Evolutionary conservation across 805 yeast genomes (phyloP).

Genomic region (Candida quercuum): DNA sequence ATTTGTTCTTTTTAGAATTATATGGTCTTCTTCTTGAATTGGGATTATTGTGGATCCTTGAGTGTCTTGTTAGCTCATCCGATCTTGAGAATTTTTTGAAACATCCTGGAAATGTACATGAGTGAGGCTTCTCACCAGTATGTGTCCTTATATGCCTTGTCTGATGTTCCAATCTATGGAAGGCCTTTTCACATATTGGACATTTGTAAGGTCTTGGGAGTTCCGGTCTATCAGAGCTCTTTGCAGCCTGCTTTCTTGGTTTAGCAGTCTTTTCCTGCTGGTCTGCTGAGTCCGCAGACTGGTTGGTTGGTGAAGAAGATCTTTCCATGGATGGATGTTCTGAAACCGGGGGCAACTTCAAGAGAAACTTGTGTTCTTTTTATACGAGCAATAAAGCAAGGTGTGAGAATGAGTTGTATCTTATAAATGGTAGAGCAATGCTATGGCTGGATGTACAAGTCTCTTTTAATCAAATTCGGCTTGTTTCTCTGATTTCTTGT

Average conservation of each 20-base stretch:
- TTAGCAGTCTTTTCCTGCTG: slow-evolving; percentile 5
- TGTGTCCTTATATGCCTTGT: slow-evolving; percentile 77
- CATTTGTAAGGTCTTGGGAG: slow-evolving; percentile 61
- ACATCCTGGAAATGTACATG: slow-evolving; percentile 70
- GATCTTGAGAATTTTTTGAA: slow-evolving; percentile 61
- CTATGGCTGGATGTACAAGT: too few relatives aligned
- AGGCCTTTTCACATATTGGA: slow-evolving; percentile 69
- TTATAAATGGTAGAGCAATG: too few relatives aligned
- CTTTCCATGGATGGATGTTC: too few relatives aligned
- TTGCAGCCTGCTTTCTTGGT: slow-evolving; percentile 2
- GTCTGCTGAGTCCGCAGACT: not conserved
- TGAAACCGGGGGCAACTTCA: too few relatives aligned
- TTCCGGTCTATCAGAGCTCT: slow-evolving; percentile 16
- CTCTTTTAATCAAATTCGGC: too few relatives aligned
- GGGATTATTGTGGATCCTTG: slow-evolving; percentile 68
- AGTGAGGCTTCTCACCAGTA: slow-evolving; percentile 79
- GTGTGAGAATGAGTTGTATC: too few relatives aligned
- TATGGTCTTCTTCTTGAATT: slow-evolving; percentile 57
- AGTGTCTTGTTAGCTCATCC: slow-evolving; percentile 71
- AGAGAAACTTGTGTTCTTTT: too few relatives aligned
- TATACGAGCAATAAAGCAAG: too few relatives aligned
- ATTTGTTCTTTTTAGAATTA: slow-evolving; percentile 29
- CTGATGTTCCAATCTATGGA: slow-evolving; percentile 72
- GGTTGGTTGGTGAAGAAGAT: not conserved
- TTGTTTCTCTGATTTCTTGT: too few relatives aligned